phyloP scores from a whole-genome alignment of 2,329 filamentous ascomycete species.

The Xylaria sp. region DNA sequence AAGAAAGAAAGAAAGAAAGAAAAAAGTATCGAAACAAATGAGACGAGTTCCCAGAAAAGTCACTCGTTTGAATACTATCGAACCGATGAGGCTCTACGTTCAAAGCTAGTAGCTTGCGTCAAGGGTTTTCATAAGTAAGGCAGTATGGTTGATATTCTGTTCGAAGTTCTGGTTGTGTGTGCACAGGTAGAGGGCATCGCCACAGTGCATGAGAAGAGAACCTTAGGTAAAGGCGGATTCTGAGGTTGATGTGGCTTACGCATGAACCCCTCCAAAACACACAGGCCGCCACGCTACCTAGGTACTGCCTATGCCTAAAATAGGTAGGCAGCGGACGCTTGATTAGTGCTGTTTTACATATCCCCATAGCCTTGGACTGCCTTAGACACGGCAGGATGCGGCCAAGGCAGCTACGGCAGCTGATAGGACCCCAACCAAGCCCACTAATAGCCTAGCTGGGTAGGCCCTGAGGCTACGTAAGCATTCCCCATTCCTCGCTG shows the following conservation, averaged over 20 bases:
- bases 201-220: neutral
- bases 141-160: neutral
- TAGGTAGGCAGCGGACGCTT: neutral
- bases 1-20: too few species aligned
- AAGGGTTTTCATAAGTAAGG: neutral
- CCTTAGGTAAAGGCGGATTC: neutral
- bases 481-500: slow-evolving; percentile 3
- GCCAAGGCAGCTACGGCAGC: neutral
- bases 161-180: neutral
- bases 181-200: neutral
- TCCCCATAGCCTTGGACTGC: too few species aligned
- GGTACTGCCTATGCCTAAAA: neutral
- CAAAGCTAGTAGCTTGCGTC: neutral
- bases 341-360: neutral
- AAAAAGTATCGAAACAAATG: neutral
- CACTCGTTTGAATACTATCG: neutral
- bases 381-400: slow-evolving; percentile 2
- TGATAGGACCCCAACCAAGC: slow-evolving; percentile 2
- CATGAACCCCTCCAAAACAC: neutral
- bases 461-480: slow-evolving; percentile 16
- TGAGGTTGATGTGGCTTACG: slow-evolving; percentile 27
- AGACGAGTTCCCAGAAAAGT: neutral
- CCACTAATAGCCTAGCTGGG: neutral
- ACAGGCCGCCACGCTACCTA: neutral
- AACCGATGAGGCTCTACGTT: neutral